These are phyloP conservation scores for Tetrahymena borealis DNA, from an alignment of 73 alveolate genomes.

Conservation along the genomic window DNA sequence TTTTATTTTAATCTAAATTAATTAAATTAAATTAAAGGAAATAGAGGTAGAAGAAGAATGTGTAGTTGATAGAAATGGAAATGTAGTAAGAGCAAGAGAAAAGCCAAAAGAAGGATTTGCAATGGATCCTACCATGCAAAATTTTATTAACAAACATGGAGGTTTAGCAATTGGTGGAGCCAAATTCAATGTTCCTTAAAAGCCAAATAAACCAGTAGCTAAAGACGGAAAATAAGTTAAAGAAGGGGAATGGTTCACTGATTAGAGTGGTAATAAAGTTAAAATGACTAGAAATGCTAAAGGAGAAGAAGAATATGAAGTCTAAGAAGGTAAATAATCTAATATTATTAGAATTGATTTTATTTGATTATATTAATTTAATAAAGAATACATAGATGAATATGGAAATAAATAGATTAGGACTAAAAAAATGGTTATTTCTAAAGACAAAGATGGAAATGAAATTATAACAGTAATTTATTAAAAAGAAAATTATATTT, in stretches of 20 bases:
- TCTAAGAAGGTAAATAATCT: slow-evolving; percentile 3
- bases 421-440: slow-evolving; percentile 28
- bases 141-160: slow-evolving; percentile 28
- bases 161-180: slow-evolving; percentile 49
- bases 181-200: slow-evolving; percentile 22
- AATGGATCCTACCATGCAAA: slow-evolving; percentile 10
- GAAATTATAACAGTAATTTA: slow-evolving; percentile 1
- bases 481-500: background rate
- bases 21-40: background rate
- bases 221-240: background rate
- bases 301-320: slow-evolving; percentile 41
- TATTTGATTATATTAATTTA: background rate
- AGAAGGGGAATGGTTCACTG: background rate
- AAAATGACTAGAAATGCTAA: slow-evolving; percentile 8
- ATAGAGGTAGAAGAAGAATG: slow-evolving; percentile 39
- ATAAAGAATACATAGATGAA: slow-evolving; percentile 29
- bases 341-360: background rate
- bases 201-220: slow-evolving; percentile 9
- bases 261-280: slow-evolving; percentile 14
- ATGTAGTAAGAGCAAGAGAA: slow-evolving; percentile 30
- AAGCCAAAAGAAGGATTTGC: slow-evolving; percentile 21
- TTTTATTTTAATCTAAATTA: too few relatives aligned
- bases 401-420: slow-evolving; percentile 15
- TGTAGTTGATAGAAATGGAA: slow-evolving; percentile 28
- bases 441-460: slow-evolving; percentile 46